phyloP scores from a whole-genome alignment of 257 asterid genomes.

The Plantago major region DNA sequence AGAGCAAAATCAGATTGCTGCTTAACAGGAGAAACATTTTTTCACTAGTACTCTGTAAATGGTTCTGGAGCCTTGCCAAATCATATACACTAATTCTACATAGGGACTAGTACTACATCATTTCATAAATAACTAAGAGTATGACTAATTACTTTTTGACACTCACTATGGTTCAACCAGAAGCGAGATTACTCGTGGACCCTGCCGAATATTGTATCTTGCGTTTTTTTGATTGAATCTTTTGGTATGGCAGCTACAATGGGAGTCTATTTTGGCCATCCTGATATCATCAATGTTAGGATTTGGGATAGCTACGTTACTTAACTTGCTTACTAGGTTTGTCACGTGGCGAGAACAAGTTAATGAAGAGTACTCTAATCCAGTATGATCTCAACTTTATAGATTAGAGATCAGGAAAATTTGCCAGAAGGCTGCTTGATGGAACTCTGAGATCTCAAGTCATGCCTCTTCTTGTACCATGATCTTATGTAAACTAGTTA shows the following conservation, averaged over 20 bases:
- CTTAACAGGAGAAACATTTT: too few species aligned
- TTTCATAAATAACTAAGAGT: not conserved
- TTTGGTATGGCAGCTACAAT: slow-evolving; percentile 51
- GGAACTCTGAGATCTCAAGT: not conserved
- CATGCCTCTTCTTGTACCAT: too few species aligned
- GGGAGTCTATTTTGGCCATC: slow-evolving; percentile 49
- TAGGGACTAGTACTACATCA: not conserved
- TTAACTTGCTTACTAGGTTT: slow-evolving; percentile 42
- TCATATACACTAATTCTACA: too few species aligned
- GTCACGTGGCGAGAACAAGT: slow-evolving; percentile 38
- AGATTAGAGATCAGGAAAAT: not conserved
- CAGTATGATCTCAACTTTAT: slow-evolving; percentile 32
- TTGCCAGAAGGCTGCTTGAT: not conserved
- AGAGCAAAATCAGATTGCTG: too few species aligned
- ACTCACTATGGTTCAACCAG: not conserved
- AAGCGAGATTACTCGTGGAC: too few species aligned
- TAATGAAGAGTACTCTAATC: slow-evolving; percentile 27
- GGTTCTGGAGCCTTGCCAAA: too few species aligned
- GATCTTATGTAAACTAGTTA: too few species aligned
- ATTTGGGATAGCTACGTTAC: slow-evolving; percentile 47
- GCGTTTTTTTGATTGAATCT: not conserved
- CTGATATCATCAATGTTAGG: slow-evolving; percentile 62
- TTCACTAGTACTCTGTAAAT: too few species aligned
- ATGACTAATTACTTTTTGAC: not conserved
- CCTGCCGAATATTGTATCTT: too few species aligned